Conservation (phyloP, 441 rosid species). For the Syzygium malaccense region DNA sequence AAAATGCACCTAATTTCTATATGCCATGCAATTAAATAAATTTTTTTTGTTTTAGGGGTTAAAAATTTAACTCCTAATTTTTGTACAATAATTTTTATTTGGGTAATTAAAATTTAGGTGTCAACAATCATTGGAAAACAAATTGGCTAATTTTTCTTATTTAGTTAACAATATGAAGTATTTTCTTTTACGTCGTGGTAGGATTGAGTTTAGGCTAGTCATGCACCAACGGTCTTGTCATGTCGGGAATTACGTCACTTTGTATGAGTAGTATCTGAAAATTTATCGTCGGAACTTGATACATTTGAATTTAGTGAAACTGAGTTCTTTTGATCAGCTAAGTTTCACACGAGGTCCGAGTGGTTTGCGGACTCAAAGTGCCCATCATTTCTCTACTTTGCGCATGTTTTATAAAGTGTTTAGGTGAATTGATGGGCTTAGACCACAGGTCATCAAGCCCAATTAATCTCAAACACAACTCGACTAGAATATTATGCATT, state of each 20-base stretch:
- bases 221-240: not conserved
- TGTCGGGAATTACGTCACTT: no score
- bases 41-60: no score
- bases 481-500: not conserved
- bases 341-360: not conserved
- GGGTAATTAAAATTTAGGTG: no score
- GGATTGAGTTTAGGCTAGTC: not conserved
- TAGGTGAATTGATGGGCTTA: not conserved
- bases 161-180: not conserved
- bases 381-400: not conserved
- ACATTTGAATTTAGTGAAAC: no score
- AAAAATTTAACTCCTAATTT: no score
- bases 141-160: not conserved
- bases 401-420: not conserved
- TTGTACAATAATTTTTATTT: no score
- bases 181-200: not conserved
- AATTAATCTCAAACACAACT: not conserved
- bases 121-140: not conserved
- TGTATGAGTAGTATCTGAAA: no score
- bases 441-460: not conserved
- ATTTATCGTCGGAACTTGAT: no score
- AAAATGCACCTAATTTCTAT: no score
- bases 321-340: not conserved
- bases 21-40: no score
- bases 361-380: not conserved